These are phyloP conservation scores for Cardiospermum halicacabum DNA, from an alignment of 345 rosid species.

Conservation along the genomic window DNA sequence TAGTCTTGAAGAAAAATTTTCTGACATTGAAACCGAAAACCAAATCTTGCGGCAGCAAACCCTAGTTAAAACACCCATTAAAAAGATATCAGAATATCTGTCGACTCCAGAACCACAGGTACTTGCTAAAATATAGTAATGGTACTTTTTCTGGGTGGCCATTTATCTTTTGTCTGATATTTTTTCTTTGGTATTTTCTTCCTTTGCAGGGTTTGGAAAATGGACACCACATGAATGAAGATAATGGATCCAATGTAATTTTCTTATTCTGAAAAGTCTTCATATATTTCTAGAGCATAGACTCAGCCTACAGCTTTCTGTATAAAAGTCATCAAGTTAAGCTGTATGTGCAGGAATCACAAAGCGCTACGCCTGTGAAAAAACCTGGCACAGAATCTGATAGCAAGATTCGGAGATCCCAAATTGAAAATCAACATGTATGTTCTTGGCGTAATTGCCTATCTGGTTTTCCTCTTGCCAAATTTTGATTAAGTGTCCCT, in stretches of 20 bases:
- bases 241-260: constrained; percentile 50
- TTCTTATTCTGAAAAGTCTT: constrained; percentile 5
- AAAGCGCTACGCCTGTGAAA: constrained; percentile 56
- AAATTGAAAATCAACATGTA: constrained; percentile 86
- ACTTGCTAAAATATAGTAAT: constrained; percentile 15
- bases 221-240: constrained; percentile 68
- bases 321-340: constrained; percentile 11
- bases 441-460: constrained; percentile 20
- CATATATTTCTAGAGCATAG: constrained; percentile 11
- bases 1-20: constrained; percentile 88
- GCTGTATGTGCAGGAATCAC: constrained; percentile 55
- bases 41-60: constrained; percentile 78
- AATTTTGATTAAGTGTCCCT: constrained; percentile 13
- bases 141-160: neutral
- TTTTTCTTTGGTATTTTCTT: constrained; percentile 9
- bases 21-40: constrained; percentile 81
- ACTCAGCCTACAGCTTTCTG: constrained; percentile 4
- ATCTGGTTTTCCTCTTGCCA: constrained; percentile 10
- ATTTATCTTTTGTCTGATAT: constrained; percentile 6
- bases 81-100: constrained; percentile 49
- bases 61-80: constrained; percentile 43
- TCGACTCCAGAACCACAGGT: constrained; percentile 49
- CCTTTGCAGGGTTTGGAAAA: constrained; percentile 69
- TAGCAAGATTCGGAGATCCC: constrained; percentile 62
- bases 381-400: constrained; percentile 57